phyloP scores from a whole-genome alignment of 371 early-diverging fungal genomes.

The Dipsacomyces acuminosporus region DNA sequence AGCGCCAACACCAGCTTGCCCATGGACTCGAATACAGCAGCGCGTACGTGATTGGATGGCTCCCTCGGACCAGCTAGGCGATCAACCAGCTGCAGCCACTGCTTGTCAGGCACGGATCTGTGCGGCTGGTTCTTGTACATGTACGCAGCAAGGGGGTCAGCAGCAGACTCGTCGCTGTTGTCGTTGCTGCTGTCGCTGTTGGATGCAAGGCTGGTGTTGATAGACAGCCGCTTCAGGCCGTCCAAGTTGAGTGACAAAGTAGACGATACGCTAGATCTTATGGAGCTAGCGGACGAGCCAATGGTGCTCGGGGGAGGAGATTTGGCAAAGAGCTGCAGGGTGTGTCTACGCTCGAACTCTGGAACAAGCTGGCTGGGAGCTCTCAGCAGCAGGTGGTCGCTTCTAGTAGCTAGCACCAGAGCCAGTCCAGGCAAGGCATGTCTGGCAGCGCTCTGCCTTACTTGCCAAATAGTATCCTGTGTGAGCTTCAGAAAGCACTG shows the following conservation, averaged over 20 bases:
- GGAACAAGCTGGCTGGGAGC: not conserved
- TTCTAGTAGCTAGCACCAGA: constrained; percentile 30
- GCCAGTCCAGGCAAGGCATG: constrained; percentile 48
- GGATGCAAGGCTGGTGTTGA: too few species aligned
- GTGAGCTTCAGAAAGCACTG: constrained; percentile 34
- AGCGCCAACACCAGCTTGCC: constrained; percentile 46
- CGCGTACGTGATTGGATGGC: constrained; percentile 45
- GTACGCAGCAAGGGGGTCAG: constrained; percentile 16
- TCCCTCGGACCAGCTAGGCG: constrained; percentile 41
- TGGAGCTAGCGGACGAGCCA: too few species aligned
- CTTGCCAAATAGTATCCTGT: constrained; percentile 47
- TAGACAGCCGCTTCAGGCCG: too few species aligned
- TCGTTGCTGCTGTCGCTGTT: not conserved
- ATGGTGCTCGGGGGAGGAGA: not conserved
- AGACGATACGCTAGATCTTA: too few species aligned
- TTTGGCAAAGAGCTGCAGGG: constrained; percentile 23
- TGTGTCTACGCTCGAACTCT: constrained; percentile 15
- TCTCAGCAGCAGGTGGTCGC: not conserved
- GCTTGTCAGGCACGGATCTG: constrained; percentile 33
- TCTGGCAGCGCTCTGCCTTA: constrained; percentile 44
- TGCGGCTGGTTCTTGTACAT: constrained; percentile 25
- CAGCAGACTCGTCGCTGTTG: constrained; percentile 4
- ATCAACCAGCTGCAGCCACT: constrained; percentile 47
- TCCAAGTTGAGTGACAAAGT: too few species aligned
- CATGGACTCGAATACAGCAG: constrained; percentile 45